phyloP scores from a whole-genome alignment of 2,329 filamentous ascomycete genomes.

The Atkinsonella hypoxylon region DNA sequence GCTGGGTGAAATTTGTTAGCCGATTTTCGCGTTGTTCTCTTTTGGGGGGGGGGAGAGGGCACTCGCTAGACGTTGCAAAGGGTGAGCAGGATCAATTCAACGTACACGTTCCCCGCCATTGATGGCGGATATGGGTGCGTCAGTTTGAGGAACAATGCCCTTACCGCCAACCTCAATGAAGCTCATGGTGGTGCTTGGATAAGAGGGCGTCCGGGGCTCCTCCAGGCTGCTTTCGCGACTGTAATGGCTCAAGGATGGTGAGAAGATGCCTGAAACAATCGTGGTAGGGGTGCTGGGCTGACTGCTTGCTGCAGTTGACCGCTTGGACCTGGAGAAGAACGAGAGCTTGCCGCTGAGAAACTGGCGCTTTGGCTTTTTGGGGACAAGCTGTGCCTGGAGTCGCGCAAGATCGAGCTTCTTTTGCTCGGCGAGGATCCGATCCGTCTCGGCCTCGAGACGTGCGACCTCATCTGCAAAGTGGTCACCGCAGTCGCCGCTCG shows the following conservation, averaged over 20 bases:
- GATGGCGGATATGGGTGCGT: slow-evolving; percentile 69
- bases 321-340: slow-evolving; percentile 31
- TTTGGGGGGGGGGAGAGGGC: background rate
- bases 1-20: slow-evolving; percentile 25
- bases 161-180: slow-evolving; percentile 33
- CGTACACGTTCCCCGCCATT: slow-evolving; percentile 68
- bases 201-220: slow-evolving; percentile 15
- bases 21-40: background rate
- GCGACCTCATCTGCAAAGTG: slow-evolving; percentile 27
- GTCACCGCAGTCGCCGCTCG: background rate
- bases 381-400: slow-evolving; percentile 29
- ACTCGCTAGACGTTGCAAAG: background rate
- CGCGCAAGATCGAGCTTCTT: slow-evolving; percentile 36
- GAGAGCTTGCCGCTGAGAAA: slow-evolving; percentile 38
- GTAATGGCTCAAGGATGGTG: slow-evolving; percentile 22
- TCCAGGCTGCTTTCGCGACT: slow-evolving; percentile 23
- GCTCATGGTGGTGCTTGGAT: slow-evolving; percentile 17
- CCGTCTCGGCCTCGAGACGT: slow-evolving; percentile 34
- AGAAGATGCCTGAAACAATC: slow-evolving; percentile 22
- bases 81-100: slow-evolving; percentile 8
- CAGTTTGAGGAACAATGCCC: slow-evolving; percentile 41
- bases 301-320: slow-evolving; percentile 21
- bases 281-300: slow-evolving; percentile 23
- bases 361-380: slow-evolving; percentile 22
- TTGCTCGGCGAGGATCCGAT: slow-evolving; percentile 36